These are phyloP conservation scores for Claviceps quebecensis DNA, from an alignment of 2,329 filamentous ascomycete genomes.

Conservation along the genomic window DNA sequence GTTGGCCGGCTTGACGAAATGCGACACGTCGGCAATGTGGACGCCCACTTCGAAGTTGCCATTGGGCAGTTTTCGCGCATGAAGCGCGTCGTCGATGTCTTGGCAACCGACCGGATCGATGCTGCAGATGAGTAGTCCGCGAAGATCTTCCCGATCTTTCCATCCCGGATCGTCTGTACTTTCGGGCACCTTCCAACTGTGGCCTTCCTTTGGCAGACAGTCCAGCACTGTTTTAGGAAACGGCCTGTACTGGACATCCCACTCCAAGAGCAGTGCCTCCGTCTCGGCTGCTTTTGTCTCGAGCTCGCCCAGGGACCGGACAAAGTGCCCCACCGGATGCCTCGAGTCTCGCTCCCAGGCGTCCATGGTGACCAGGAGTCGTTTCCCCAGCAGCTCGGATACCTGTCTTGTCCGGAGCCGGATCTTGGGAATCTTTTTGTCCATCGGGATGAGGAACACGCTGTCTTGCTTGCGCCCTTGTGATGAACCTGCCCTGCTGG, in stretches of 20 bases:
- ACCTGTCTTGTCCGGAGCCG: conserved; percentile 83
- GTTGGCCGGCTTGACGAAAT: conserved; percentile 94
- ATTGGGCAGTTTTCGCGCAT: conserved; percentile 71
- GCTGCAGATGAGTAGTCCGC: conserved; percentile 82
- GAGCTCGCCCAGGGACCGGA: conserved; percentile 80
- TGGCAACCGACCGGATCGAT: conserved; percentile 94
- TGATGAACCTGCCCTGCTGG: conserved; percentile 55
- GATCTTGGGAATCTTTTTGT: conserved; percentile 95
- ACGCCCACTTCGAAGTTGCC: conserved; percentile 94
- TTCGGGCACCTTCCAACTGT: conserved; percentile 84
- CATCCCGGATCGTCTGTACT: conserved; percentile 71
- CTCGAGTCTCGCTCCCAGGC: conserved; percentile 88
- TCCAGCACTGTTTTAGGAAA: conserved; percentile 94
- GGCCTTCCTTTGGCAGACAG: conserved; percentile 80
- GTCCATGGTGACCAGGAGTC: conserved; percentile 85
- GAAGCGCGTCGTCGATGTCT: conserved; percentile 94
- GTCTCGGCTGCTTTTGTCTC: conserved; percentile 98
- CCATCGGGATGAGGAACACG: conserved; percentile 94
- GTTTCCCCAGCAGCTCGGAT: conserved; percentile 75
- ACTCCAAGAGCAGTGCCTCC: conserved; percentile 83
- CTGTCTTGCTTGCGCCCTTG: conserved; percentile 78
- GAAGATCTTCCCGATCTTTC: conserved; percentile 70
- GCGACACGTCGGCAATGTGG: conserved; percentile 97
- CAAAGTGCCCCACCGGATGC: conserved; percentile 86
- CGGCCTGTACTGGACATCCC: conserved; percentile 93